Evolutionary conservation across 2,329 filamentous ascomycete species (phyloP).

Genomic region (Rutstroemia sp.): DNA sequence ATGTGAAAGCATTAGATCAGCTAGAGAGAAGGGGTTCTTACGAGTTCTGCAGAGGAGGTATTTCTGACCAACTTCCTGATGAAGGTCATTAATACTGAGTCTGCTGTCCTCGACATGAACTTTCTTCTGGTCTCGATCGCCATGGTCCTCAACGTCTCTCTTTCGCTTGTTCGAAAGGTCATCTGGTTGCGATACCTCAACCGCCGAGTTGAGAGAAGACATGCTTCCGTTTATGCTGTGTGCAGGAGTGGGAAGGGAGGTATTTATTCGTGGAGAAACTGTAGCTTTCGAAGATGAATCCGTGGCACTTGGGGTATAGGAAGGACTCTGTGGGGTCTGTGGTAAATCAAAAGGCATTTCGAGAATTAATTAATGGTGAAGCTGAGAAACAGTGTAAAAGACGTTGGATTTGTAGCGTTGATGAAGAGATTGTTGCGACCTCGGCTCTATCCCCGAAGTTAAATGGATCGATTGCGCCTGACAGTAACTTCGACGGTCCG

Average conservation of each 20-base stretch:
- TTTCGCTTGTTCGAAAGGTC: constrained; percentile 57
- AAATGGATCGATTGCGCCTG: constrained; percentile 8
- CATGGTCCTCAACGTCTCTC: constrained; percentile 47
- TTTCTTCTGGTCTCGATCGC: constrained; percentile 53
- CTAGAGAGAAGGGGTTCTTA: constrained; percentile 48
- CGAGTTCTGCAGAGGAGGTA: constrained; percentile 60
- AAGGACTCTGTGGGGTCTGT: constrained; percentile 61
- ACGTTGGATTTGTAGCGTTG: background rate
- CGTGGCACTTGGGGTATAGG: constrained; percentile 47
- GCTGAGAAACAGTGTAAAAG: background rate
- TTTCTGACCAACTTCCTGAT: constrained; percentile 59
- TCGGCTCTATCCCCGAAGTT: background rate
- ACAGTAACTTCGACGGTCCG: background rate
- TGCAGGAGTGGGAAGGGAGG: constrained; percentile 51
- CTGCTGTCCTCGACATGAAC: constrained; percentile 53
- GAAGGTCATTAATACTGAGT: constrained; percentile 56
- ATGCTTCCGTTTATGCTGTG: constrained; percentile 52
- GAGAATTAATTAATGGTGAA: background rate
- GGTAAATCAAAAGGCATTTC: constrained; percentile 56
- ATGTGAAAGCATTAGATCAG: constrained; percentile 10
- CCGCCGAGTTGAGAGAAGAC: constrained; percentile 21
- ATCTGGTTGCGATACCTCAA: constrained; percentile 31
- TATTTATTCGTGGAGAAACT: constrained; percentile 38
- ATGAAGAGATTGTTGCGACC: background rate
- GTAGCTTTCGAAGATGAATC: constrained; percentile 36